Evolutionary conservation across 2,329 filamentous ascomycete genomes (phyloP), one percentile per base, ranked within the genome.

Genomic region (Botrytis fragariae): DNA sequence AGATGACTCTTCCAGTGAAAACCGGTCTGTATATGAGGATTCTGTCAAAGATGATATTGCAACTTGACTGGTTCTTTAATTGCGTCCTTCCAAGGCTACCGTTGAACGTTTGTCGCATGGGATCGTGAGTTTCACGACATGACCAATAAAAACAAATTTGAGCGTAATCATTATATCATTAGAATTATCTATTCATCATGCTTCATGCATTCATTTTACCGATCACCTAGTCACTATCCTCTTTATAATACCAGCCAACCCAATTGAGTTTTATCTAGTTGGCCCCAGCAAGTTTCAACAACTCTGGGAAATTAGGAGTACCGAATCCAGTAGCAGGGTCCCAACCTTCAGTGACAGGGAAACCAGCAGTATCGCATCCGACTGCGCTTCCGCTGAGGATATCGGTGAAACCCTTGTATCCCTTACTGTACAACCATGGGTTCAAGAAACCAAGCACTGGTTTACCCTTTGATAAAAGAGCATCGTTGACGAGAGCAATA

Each of bases 401-500:
- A 75, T 85, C 83, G 4, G 81, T 83, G 63, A 84, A 79, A 1
- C 79, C 82, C 68, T 81, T 81, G 72, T 79, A 79, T 42, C 79
- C 80, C 45, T 77, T 78, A 1, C 74, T 74, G 72, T 84, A 85
- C 44, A 85, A 71, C 83, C 82, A 84, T 1, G 83, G 83, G 78
- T 85, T 85, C 70, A 85, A 74, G 78, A 84, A 85, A 3, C 84
- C 83, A 2, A 85, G 77, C 0, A 80, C 77, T 12, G 79, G 78
- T 78, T 86, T 85, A 12, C 87, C 87, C 18, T 81, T 82, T 0
- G 85, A 81, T 29, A 91, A 80, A 22, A 89, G 82, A 0, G 87
- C 88, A 74, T 91, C 89, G 76, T 92, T 92, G 62, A 92, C 82
- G 7, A 92, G 83, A 3, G 87, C 82, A 54, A 92, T 83, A 73